Percentiles rank a stretch among this genome's conserved stretches.
Evolutionary conservation across 345 rosid species (phyloP).

Genomic region (Firmiana major): DNA sequence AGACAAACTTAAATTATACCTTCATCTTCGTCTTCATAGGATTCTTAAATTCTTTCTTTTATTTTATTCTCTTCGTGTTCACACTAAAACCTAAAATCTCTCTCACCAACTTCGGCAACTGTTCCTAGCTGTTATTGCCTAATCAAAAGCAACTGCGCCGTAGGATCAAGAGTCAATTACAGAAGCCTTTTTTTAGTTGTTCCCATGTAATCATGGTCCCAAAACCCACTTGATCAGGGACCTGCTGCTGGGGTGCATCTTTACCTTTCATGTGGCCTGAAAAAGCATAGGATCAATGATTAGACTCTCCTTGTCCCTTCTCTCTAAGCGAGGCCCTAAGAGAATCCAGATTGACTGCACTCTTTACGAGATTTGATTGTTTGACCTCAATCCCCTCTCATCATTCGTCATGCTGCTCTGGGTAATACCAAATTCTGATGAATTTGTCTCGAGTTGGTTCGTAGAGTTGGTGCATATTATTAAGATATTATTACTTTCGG

Average conservation of each 20-base stretch:
- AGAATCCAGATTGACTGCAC: slow-evolving; percentile 30
- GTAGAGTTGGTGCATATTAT: too few relatives aligned
- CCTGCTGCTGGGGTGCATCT: slow-evolving; percentile 8
- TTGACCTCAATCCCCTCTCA: slow-evolving; percentile 26
- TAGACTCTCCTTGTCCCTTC: neutral
- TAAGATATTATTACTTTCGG: too few relatives aligned
- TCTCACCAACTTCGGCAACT: neutral
- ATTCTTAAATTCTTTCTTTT: neutral
- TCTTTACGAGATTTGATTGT: slow-evolving; percentile 19
- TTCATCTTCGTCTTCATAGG: neutral
- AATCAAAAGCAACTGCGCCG: slow-evolving; percentile 17
- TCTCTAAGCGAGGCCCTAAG: slow-evolving; percentile 6
- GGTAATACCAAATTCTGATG: neutral
- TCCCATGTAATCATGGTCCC: slow-evolving; percentile 14
- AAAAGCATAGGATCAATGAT: neutral
- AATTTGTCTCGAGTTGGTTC: too few relatives aligned
- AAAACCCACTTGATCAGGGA: neutral
- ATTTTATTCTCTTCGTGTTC: neutral
- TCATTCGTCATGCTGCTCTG: neutral
- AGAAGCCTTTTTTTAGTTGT: neutral
- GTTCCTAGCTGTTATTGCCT: slow-evolving; percentile 11
- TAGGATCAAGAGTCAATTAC: slow-evolving; percentile 20
- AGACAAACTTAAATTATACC: neutral
- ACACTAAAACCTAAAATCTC: neutral
- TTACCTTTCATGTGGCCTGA: slow-evolving; percentile 23